Conservation (phyloP, 371 early-diverging fungal species). For the Lichtheimia ramosa region DNA sequence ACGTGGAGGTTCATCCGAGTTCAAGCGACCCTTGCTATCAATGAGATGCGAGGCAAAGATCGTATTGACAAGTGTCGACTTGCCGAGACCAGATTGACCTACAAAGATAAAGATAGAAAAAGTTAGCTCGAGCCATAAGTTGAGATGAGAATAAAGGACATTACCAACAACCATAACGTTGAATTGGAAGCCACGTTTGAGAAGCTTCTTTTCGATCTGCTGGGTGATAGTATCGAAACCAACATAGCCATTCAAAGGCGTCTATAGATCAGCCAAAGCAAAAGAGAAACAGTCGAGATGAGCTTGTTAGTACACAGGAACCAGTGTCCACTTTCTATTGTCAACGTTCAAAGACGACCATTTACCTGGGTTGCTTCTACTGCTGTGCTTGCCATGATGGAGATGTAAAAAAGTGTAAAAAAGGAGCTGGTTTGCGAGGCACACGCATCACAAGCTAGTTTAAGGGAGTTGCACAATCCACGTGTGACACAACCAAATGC, state of each 20-base stretch:
- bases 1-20: slow-evolving; percentile 69
- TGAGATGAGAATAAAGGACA: slow-evolving; percentile 2
- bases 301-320: too few species aligned
- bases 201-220: slow-evolving; percentile 90
- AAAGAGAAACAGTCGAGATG: background rate
- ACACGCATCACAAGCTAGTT: too few species aligned
- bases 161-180: slow-evolving; percentile 94
- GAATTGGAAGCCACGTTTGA: slow-evolving; percentile 93
- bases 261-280: slow-evolving; percentile 34
- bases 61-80: slow-evolving; percentile 98
- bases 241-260: slow-evolving; percentile 77
- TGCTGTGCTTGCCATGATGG: slow-evolving; percentile 19
- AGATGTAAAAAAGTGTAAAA: too few species aligned
- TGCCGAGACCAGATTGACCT: slow-evolving; percentile 97
- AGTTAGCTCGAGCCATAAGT: background rate
- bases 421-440: too few species aligned
- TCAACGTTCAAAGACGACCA: background rate
- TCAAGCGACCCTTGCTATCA: slow-evolving; percentile 76
- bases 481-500: too few species aligned
- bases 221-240: slow-evolving; percentile 94
- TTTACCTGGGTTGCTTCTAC: slow-evolving; percentile 11
- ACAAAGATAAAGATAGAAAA: background rate
- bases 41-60: slow-evolving; percentile 81
- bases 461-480: too few species aligned
- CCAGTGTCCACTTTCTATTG: too few species aligned